Evolutionary conservation across 768 basidiomycete genomes (phyloP), one percentile per base, ranked within the genome.

Genomic region (Candolleomyces eurysporus): DNA sequence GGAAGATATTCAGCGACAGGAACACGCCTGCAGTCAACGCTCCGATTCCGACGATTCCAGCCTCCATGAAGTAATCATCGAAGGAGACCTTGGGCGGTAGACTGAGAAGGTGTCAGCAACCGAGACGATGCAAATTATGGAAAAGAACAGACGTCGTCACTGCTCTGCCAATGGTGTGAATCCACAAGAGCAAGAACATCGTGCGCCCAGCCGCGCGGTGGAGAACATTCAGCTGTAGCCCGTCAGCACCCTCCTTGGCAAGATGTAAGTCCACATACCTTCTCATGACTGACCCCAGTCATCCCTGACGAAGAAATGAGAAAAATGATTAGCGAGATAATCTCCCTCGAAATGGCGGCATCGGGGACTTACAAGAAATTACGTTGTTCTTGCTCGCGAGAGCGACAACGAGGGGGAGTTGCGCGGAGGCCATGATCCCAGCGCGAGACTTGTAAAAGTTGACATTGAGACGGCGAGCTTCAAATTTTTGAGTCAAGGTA

Each of bases 331-430:
- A 40, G 45, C 5, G 19, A 22, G 36, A 14, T 14, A 32, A 43
- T 43, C 26, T 32, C 26, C 49, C 22, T 46, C 11, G 14, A 36
- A 36, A 36, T 36, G 6, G 1, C 36, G 11, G 36, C 45, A 40
- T 53, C 17, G 21, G 21, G 16, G 26, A 61, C 71, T 67, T 64
- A 82, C 83, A 78, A 10, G 83, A 84, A 49, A 86, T 78, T 48
- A 84, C 63, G 64, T 84, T 85, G 67, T 86, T 86, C 72, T 86
- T 86, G 16, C 81, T 81, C 1, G 82, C 83, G 9, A 86, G 71
- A 5, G 80, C 82, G 11, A 84, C 79, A 49, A 86, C 76, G 57
- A 84, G 72, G 7, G 83, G 80, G 0, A 84, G 72, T 64, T 85
- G 81, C 57, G 73, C 76, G 31, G 79, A 76, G 2, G 79, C 79